Base-by-base conservation (phyloP, 2,329 filamentous ascomycete species). In the Cercospora citrullina region DNA sequence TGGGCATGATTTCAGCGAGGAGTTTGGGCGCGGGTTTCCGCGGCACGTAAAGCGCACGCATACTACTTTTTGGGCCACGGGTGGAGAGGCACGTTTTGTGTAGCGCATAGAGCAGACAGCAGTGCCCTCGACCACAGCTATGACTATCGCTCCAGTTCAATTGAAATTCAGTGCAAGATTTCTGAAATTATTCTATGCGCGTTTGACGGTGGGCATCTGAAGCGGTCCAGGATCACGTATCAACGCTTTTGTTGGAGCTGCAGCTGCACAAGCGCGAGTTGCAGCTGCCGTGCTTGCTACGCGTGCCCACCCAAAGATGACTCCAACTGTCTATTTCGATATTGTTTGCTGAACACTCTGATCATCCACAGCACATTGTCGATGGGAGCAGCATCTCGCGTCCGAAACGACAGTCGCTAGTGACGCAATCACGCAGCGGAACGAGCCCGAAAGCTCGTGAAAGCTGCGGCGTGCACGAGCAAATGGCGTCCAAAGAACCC, bases 1-100 rank as follows among this genome's bases (percentile, higher is more conserved):
- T 33, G 28, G 61, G 55, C 57, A 62, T 64, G 65, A 67, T 57
- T 67, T 65, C 59, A 68, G 67, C 67, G 67, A 65, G 67, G 67
- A 65, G 67, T 68, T 68, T 16, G 26, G 67, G 67, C 67, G 59
- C 58, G 63, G 39, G 16, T 45, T 68, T 39, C 45, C 31, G 63
- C 55, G 42, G 58, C 63, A 42, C 30, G 60, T 60, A 65, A 39
- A 60, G 55, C 55, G 58, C 28, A 42, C 33, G 63, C 23, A 31
- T 23, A 51, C 31, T n/a, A 59, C 26, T 59, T 65, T 33, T 39
- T 26, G 31, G 33, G 26, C 36, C 39, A 65, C 53, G 53, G 59
- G 45, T 33, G 36, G 23, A 51, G 53, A 33, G 51, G 53, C 51
- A 36, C 21, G n/a, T 30, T 65, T 39, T 30, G 30, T 57, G 23